phyloP scores from a whole-genome alignment of 2,329 filamentous ascomycete genomes.

The Geosmithia morbida region DNA sequence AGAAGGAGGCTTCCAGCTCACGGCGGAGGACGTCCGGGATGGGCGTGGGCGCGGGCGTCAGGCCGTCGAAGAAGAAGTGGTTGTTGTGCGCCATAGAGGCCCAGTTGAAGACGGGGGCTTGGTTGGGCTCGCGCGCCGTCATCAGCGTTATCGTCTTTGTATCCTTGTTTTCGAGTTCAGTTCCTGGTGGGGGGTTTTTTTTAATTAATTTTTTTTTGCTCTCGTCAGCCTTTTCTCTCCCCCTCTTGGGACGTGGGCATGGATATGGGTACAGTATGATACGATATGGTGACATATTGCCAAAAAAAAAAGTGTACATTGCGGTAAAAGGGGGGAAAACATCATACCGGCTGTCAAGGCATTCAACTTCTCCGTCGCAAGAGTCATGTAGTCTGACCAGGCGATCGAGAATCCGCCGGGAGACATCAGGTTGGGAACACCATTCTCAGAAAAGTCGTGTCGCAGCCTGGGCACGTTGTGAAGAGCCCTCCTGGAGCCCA shows the following conservation, averaged over 20 bases:
- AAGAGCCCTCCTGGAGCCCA: constrained; percentile 22
- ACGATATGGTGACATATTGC: too few relatives aligned
- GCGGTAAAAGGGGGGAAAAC: constrained; percentile 12
- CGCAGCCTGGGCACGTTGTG: constrained; percentile 32
- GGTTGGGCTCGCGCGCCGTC: constrained; percentile 63
- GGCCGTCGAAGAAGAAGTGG: constrained; percentile 60
- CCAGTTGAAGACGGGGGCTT: constrained; percentile 81
- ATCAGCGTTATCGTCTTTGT: constrained; percentile 56
- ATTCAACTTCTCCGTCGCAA: constrained; percentile 66
- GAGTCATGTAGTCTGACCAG: constrained; percentile 69
- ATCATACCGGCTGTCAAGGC: constrained; percentile 53
- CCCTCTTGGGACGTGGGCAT: too few relatives aligned
- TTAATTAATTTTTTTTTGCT: not conserved
- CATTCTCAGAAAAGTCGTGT: constrained; percentile 28
- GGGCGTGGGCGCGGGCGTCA: constrained; percentile 24
- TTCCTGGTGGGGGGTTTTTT: constrained; percentile 30
- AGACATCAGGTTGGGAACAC: constrained; percentile 58
- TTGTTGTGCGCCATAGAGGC: constrained; percentile 95
- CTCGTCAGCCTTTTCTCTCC: not conserved
- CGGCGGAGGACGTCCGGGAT: constrained; percentile 42
- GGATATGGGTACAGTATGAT: too few relatives aligned
- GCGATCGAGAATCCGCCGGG: constrained; percentile 56
- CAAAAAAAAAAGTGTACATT: too few relatives aligned
- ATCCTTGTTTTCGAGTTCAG: constrained; percentile 44
- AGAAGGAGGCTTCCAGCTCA: constrained; percentile 58